Evolutionary conservation across 2,329 filamentous ascomycete species (phyloP).

Genomic region (Xylariaceae sp.): DNA sequence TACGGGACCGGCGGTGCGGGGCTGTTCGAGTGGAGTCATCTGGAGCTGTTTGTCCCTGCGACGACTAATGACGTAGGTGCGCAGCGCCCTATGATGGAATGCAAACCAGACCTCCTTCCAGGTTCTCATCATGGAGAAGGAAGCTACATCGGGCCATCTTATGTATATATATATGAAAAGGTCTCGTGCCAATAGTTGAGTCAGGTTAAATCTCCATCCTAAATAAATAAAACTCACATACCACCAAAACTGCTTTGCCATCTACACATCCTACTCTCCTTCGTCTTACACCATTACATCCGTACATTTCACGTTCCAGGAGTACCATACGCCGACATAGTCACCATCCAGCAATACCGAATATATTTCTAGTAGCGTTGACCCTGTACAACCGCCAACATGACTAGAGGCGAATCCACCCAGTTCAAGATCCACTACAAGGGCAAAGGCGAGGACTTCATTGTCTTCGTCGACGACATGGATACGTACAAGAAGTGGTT

Average conservation of each 20-base stretch:
- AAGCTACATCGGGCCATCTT: background rate
- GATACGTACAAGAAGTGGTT: constrained; percentile 75
- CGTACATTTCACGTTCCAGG: background rate
- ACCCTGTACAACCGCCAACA: constrained; percentile 36
- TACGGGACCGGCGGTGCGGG: background rate
- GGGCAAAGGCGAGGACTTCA: constrained; percentile 57
- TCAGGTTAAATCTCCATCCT: too few species aligned
- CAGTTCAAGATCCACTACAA: constrained; percentile 82
- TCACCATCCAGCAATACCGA: background rate
- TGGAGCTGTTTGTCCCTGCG: constrained; percentile 5
- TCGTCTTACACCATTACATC: background rate
- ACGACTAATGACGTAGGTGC: constrained; percentile 19
- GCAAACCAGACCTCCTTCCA: constrained; percentile 9
- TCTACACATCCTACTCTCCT: background rate
- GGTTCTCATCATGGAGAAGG: background rate
- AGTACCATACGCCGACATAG: background rate
- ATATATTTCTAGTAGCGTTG: background rate
- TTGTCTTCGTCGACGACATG: constrained; percentile 54
- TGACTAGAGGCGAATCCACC: constrained; percentile 65
- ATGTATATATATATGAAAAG: background rate
- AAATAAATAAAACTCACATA: background rate
- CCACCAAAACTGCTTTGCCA: background rate
- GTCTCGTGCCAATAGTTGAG: too few species aligned
- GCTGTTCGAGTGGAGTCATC: background rate
- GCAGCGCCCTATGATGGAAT: constrained; percentile 17